Percentiles rank a stretch among this genome's conserved stretches.
phyloP scores from a whole-genome alignment of 306 rosid species.

The Inga oerstediana region DNA sequence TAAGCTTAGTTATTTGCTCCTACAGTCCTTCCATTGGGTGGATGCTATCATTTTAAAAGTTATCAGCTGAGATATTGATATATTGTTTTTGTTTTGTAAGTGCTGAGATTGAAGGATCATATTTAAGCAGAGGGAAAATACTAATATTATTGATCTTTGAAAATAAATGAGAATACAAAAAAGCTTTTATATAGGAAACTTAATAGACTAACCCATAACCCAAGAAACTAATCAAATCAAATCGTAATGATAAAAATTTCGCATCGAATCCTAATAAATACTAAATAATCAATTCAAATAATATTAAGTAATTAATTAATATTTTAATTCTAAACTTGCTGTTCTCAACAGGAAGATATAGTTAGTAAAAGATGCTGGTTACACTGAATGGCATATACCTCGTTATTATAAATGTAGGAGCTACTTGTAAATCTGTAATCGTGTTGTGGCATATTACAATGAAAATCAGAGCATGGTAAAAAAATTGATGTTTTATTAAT shows the following conservation, averaged over 20 bases:
- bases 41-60: conserved; percentile 8
- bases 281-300: too few relatives aligned
- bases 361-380: neutral
- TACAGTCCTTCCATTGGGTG: neutral
- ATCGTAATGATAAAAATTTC: too few relatives aligned
- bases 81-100: neutral
- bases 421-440: neutral
- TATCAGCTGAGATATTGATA: neutral
- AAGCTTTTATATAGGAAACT: too few relatives aligned
- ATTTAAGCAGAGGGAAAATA: too few relatives aligned
- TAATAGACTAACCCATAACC: too few relatives aligned
- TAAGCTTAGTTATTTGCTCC: conserved; percentile 2
- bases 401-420: neutral
- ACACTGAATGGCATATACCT: neutral
- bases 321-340: too few relatives aligned
- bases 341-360: neutral
- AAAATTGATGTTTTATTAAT: neutral
- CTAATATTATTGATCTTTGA: too few relatives aligned
- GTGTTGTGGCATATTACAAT: neutral
- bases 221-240: too few relatives aligned
- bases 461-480: neutral
- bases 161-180: too few relatives aligned
- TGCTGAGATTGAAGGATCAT: too few relatives aligned
- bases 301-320: too few relatives aligned
- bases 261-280: too few relatives aligned